A percentile compares a stretch with the other conserved stretches of the same genome.
Conservation (phyloP, 192 early-diverging fungal species). For the Linderina pennispora region DNA sequence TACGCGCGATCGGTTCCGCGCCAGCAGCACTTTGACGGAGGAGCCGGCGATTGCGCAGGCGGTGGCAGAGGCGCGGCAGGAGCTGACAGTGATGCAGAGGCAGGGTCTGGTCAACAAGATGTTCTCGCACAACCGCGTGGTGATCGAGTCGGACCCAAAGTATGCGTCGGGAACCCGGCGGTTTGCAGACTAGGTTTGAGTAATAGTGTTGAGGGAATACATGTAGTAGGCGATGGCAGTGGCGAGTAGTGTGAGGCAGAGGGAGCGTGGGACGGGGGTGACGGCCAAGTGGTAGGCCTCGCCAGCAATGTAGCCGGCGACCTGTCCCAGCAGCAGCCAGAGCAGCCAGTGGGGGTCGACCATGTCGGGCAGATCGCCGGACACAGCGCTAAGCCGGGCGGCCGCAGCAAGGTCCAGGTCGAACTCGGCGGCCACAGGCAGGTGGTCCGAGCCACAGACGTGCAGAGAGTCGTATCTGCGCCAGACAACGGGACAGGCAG, state of each 20-base stretch:
- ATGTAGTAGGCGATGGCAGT: too few relatives aligned
- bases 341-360: neutral
- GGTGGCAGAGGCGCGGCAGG: conserved; percentile 54
- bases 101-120: conserved; percentile 72
- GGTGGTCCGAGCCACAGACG: conserved; percentile 1
- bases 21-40: conserved; percentile 50
- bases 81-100: conserved; percentile 68
- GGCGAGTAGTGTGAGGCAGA: neutral
- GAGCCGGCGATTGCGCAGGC: conserved; percentile 49
- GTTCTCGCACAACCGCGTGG: conserved; percentile 63
- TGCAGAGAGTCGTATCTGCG: neutral
- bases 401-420: neutral
- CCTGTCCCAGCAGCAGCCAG: neutral
- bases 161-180: conserved; percentile 23
- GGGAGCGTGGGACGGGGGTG: conserved; percentile 1
- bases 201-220: too few relatives aligned
- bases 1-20: conserved; percentile 72
- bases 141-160: conserved; percentile 53
- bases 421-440: conserved; percentile 1
- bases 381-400: neutral
- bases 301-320: neutral
- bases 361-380: neutral
- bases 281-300: neutral
- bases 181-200: conserved; percentile 7
- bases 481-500: neutral